These are phyloP conservation scores for Pythium graminicola DNA, from an alignment of 352 stramenopile genomes.

Conservation along the genomic window DNA sequence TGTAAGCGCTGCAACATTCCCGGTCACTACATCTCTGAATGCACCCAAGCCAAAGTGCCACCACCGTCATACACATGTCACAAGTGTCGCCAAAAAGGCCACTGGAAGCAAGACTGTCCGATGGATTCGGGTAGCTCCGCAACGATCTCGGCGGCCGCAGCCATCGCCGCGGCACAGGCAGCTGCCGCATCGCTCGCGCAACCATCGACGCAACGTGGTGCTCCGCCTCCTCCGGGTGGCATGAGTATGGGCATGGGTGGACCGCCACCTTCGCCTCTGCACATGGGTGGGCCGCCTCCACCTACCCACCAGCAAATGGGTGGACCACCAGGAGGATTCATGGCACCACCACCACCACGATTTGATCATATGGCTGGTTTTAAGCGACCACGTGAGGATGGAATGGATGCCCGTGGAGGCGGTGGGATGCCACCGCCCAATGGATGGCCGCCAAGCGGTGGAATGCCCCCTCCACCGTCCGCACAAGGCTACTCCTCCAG, in stretches of 20 bases:
- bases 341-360: conserved; percentile 16
- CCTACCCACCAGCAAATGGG: conserved; percentile 17
- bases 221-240: conserved; percentile 16
- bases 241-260: conserved; percentile 20
- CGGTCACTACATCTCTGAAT: conserved; percentile 84
- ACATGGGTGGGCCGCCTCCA: conserved; percentile 31
- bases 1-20: conserved; percentile 84
- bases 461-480: conserved; percentile 6
- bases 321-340: conserved; percentile 4
- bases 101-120: conserved; percentile 86
- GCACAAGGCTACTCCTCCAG: conserved; percentile 17
- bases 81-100: conserved; percentile 82
- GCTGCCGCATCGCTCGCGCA: conserved; percentile 18
- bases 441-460: conserved; percentile 6
- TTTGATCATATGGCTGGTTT: conserved; percentile 21
- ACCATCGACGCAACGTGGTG: conserved; percentile 7
- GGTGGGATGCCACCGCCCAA: conserved; percentile 1
- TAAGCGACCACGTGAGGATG: conserved; percentile 22
- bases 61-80: conserved; percentile 79
- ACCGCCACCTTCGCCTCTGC: conserved; percentile 39
- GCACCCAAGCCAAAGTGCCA: conserved; percentile 75
- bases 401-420: background rate
- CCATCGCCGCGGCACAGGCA: conserved; percentile 33
- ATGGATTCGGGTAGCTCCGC: conserved; percentile 35
- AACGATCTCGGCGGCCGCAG: conserved; percentile 39